Percentiles rank a stretch among this genome's conserved stretches.
These are phyloP conservation scores for Tuber umbilicatum DNA, from an alignment of 495 filamentous ascomycete species.

Conservation along the genomic window DNA sequence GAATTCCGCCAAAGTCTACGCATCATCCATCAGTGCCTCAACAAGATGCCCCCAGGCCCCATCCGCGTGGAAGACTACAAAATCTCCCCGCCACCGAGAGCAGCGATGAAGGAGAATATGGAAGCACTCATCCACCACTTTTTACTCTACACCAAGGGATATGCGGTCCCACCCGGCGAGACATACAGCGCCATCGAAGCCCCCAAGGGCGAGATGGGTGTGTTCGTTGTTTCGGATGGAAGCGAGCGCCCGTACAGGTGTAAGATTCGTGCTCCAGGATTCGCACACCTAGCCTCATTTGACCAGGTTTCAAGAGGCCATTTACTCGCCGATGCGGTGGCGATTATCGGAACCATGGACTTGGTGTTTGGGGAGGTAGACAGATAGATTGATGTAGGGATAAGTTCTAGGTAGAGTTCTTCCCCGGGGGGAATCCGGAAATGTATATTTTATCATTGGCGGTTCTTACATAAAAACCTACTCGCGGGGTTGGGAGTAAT, in stretches of 20 bases:
- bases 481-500: background rate
- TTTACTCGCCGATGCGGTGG: constrained; percentile 91
- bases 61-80: constrained; percentile 98
- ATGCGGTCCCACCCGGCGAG: constrained; percentile 94
- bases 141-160: constrained; percentile 95
- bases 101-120: constrained; percentile 99
- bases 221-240: constrained; percentile 94
- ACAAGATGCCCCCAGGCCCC: constrained; percentile 95
- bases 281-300: constrained; percentile 90
- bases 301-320: constrained; percentile 89
- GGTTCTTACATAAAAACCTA: background rate
- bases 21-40: constrained; percentile 97
- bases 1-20: constrained; percentile 96
- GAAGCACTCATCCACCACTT: constrained; percentile 99
- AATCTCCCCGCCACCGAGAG: constrained; percentile 87
- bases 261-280: constrained; percentile 94
- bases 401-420: constrained; percentile 13
- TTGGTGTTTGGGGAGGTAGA: constrained; percentile 69
- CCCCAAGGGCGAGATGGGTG: constrained; percentile 98
- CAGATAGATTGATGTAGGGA: constrained; percentile 46
- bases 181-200: constrained; percentile 97
- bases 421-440: background rate
- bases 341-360: constrained; percentile 94
- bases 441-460: background rate
- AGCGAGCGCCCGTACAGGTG: constrained; percentile 94